Base-by-base conservation (phyloP, 2,329 filamentous ascomycete genomes). In the Paraphaeosphaeria minitans region DNA sequence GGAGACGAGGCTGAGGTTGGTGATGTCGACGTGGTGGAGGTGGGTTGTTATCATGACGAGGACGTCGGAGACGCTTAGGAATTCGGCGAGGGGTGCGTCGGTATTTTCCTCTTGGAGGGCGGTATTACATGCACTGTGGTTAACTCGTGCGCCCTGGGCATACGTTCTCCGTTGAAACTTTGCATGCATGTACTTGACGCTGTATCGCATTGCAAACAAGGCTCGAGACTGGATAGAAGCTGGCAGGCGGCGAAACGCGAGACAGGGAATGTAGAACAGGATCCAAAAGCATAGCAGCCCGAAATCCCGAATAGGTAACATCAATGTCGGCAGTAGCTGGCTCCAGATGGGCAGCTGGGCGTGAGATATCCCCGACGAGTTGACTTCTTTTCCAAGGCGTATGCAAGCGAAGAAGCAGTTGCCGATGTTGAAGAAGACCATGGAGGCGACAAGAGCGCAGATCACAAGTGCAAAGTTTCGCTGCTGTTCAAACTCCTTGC, bases 1-100 rank as follows among this genome's bases (percentile, higher is more conserved):
- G 1, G 70, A 73, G n/a, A 67, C 62, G 0, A 62, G 56, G 24
- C 60, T 57, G n/a, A 74, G 62, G 42, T 62, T 68, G 35, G 64
- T 37, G 16, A 73, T 37, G 57, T 74, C 72, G 12, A 53, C 19
- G 58, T 68, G 73, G 56, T 74, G 71, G 2, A 73, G 61, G n/a
- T 73, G n/a, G 39, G 64, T 41, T 3, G 59, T 52, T 33, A 73
- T 62, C 4, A 66, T 53, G 16, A 74, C 65, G 3, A 74, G 57
- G 42, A 74, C 67, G 47, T 74, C 72, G 54, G 73, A 74, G 21
- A 67, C 61, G n/a, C 58, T 47, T n/a, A 74, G 53, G 39, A 74
- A 73, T 3, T 66, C 59, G 12, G 71, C 29, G 29, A 31, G 29
- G 5, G 29, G 29, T 6, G 29, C 10, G 10, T 9, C 29, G 2